Conservation (phyloP, 2,329 filamentous ascomycete genomes). For the Stagonosporopsis rhizophila region DNA sequence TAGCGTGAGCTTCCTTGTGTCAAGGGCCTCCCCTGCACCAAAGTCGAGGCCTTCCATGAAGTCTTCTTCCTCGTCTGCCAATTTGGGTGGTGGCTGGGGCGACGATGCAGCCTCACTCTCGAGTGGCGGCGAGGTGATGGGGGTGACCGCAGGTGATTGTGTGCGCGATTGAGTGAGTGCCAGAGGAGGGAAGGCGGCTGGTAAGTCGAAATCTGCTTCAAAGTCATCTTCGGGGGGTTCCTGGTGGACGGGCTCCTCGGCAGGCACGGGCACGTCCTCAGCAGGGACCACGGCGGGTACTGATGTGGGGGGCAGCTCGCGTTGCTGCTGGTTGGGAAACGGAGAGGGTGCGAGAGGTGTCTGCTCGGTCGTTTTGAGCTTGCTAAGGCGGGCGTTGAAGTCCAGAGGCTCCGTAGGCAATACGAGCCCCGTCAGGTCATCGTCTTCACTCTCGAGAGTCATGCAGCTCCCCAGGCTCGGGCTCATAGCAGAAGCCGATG, state of each 20-base stretch:
- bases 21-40: conserved; percentile 81
- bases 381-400: conserved; percentile 78
- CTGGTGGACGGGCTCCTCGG: conserved; percentile 14
- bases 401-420: conserved; percentile 84
- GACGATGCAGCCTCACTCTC: conserved; percentile 29
- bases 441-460: conserved; percentile 91
- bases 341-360: conserved; percentile 32
- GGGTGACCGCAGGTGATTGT: conserved; percentile 27
- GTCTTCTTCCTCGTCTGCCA: conserved; percentile 66
- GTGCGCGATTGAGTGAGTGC: conserved; percentile 6
- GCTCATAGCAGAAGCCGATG: conserved; percentile 86
- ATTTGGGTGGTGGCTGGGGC: conserved; percentile 29
- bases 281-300: conserved; percentile 31
- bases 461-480: conserved; percentile 92
- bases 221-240: conserved; percentile 18
- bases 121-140: conserved; percentile 25
- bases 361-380: conserved; percentile 64
- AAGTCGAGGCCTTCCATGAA: conserved; percentile 88
- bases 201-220: conserved; percentile 22
- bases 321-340: conserved; percentile 23
- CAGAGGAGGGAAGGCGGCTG: conserved; percentile 14
- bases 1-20: conserved; percentile 78
- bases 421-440: conserved; percentile 87
- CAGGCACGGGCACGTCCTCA: conserved; percentile 21
- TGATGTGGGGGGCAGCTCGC: conserved; percentile 39